Percentiles rank a stretch among this genome's conserved stretches.
Conservation (phyloP, 805 yeast genomes). For the Zygosaccharomyces siamensis region DNA sequence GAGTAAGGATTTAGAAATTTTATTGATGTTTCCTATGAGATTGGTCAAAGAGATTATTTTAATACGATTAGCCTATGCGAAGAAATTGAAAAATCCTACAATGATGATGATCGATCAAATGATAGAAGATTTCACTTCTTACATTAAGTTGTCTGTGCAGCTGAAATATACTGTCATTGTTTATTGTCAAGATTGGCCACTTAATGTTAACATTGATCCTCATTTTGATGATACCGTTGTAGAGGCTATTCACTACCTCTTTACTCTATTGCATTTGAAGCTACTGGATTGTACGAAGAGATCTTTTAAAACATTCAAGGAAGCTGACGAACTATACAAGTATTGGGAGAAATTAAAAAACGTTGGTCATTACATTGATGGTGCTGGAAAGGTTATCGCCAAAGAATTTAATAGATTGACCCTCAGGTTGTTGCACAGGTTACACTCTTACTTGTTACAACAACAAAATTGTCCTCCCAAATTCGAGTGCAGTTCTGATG, state of each 20-base stretch:
- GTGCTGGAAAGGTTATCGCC: slow-evolving; percentile 77
- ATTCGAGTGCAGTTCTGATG: slow-evolving; percentile 36
- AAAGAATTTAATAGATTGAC: slow-evolving; percentile 66
- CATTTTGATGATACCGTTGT: slow-evolving; percentile 62
- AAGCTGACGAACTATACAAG: slow-evolving; percentile 81
- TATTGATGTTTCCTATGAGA: slow-evolving; percentile 72
- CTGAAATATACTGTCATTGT: slow-evolving; percentile 63
- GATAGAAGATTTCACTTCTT: slow-evolving; percentile 76
- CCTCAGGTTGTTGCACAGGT: slow-evolving; percentile 59
- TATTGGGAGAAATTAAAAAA: slow-evolving; percentile 76
- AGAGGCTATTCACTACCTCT: slow-evolving; percentile 67
- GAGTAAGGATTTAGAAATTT: slow-evolving; percentile 55
- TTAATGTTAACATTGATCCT: slow-evolving; percentile 58
- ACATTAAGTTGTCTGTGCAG: slow-evolving; percentile 68
- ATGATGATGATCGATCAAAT: slow-evolving; percentile 95
- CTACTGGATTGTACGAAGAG: slow-evolving; percentile 69
- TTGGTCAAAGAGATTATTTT: slow-evolving; percentile 74
- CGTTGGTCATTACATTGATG: slow-evolving; percentile 72
- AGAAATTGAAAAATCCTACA: slow-evolving; percentile 75
- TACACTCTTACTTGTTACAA: slow-evolving; percentile 64
- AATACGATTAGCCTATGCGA: slow-evolving; percentile 71
- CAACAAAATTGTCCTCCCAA: slow-evolving; percentile 63
- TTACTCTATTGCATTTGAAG: slow-evolving; percentile 68
- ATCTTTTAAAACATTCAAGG: slow-evolving; percentile 78
- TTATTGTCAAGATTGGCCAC: slow-evolving; percentile 62